These are phyloP conservation scores for Trichoderma orchidacearum DNA, from an alignment of 495 filamentous ascomycete genomes.

Conservation along the genomic window DNA sequence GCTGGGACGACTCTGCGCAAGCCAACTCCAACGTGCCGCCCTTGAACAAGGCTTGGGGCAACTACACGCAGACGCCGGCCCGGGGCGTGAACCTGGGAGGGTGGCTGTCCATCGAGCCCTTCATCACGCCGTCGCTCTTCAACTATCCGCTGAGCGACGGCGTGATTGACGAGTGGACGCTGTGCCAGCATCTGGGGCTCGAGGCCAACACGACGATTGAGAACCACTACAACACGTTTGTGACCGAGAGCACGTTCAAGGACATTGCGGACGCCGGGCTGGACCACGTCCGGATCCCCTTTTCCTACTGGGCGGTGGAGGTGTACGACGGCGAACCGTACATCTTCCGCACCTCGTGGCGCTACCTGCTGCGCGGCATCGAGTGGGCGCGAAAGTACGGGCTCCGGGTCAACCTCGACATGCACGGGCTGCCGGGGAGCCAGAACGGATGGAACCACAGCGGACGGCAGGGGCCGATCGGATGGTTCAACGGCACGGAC, in stretches of 20 bases:
- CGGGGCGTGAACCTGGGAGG: constrained; percentile 89
- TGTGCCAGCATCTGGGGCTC: constrained; percentile 55
- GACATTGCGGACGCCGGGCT: constrained; percentile 81
- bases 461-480: constrained; percentile 55
- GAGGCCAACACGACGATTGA: constrained; percentile 53
- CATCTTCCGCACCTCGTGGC: constrained; percentile 75
- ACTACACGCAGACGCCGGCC: constrained; percentile 69
- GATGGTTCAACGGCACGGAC: constrained; percentile 67
- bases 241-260: constrained; percentile 67
- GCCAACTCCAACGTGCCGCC: constrained; percentile 72
- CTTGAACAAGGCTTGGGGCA: constrained; percentile 54
- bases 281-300: constrained; percentile 91
- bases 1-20: constrained; percentile 71
- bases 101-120: constrained; percentile 89
- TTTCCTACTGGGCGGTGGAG: constrained; percentile 87
- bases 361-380: constrained; percentile 84
- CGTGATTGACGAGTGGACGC: constrained; percentile 81
- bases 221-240: constrained; percentile 80
- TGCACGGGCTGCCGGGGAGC: constrained; percentile 74
- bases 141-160: constrained; percentile 46
- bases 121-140: constrained; percentile 90
- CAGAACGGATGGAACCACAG: constrained; percentile 91
- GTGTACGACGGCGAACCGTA: constrained; percentile 83
- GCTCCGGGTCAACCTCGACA: constrained; percentile 83
- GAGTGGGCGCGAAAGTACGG: constrained; percentile 92